Evolutionary conservation across 352 stramenopile species (phyloP), one percentile per base, ranked within the genome.

Genomic region (Globisporangium cystogenes): DNA sequence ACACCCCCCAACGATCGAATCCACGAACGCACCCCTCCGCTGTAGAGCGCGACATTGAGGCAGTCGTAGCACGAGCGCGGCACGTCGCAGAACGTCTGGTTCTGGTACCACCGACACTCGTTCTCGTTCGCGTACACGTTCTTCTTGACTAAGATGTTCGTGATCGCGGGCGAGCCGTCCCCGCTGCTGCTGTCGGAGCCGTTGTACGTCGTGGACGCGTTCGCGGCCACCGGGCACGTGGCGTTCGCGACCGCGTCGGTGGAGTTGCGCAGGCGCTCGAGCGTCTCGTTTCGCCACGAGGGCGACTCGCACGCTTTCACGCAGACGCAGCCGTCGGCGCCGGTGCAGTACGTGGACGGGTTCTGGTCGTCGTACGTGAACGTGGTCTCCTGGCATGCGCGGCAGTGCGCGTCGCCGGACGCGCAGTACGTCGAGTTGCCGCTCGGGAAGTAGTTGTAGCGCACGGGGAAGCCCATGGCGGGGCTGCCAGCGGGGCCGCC

Each of bases 71-170:
- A 86, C n/a, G 72, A 65, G n/a, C 72, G 65, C 14, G 75, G 72
- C 1, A 58, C 65, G 42, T 72, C 65, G 46, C 74, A 36, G 46
- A 60, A 65, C 7, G 72, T 82, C 51, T 77, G 72, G 53, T 81
- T 87, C 60, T 83, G 73, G 58, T 85, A 80, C 76, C 76, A 87
- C 62, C 69, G 74, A 55, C 76, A 87, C 43, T 63, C 59, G 47
- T 84, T 58, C 7, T 71, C 62, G 26, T 50, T 58, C 10, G 72
- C 60, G 53, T 74, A 72, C 36, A 62, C 47, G 50, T 70, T 71
- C 59, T 76, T 86, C 20, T 21, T 43, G n/a, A 47, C n/a, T 0
- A 4, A 0, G 15, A 43, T 33, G 15, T 16, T 42, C 20, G 24
- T 10, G 26, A 47, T n/a, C 14, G 31, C 10, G 15, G 45, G 36